Conservation (phyloP, 306 rosid genomes). For the Acacia confusa region DNA sequence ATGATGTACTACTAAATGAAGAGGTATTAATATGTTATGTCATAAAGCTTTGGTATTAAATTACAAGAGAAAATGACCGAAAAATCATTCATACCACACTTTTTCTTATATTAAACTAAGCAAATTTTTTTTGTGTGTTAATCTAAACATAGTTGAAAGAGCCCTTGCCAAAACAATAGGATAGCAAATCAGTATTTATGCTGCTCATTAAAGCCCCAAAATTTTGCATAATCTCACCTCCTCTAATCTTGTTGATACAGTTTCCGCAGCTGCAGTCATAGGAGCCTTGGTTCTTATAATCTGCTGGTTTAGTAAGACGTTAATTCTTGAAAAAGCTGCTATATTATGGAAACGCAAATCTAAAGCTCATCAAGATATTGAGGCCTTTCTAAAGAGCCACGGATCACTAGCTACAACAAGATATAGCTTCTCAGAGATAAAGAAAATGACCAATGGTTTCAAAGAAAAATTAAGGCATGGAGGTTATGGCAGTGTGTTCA, state of each 20-base stretch:
- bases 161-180: too few species aligned
- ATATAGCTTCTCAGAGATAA: constrained; percentile 22
- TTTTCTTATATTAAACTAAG: too few species aligned
- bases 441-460: constrained; percentile 35
- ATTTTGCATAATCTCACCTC: not conserved
- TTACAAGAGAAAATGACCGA: too few species aligned
- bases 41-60: too few species aligned
- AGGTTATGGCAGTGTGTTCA: constrained; percentile 37
- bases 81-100: too few species aligned
- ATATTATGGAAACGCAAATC: not conserved
- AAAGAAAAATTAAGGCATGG: constrained; percentile 35
- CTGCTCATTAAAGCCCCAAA: too few species aligned
- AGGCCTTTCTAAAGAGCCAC: not conserved
- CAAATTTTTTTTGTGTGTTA: too few species aligned
- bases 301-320: not conserved
- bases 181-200: too few species aligned
- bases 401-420: constrained; percentile 27
- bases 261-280: not conserved
- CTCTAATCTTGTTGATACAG: not conserved
- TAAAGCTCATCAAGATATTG: not conserved
- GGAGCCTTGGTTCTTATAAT: not conserved
- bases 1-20: too few species aligned
- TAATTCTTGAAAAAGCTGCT: not conserved
- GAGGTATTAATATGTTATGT: too few species aligned
- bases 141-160: too few species aligned